These are phyloP conservation scores for Cercospora sp. DNA, from an alignment of 2,329 filamentous ascomycete species.

Conservation along the genomic window DNA sequence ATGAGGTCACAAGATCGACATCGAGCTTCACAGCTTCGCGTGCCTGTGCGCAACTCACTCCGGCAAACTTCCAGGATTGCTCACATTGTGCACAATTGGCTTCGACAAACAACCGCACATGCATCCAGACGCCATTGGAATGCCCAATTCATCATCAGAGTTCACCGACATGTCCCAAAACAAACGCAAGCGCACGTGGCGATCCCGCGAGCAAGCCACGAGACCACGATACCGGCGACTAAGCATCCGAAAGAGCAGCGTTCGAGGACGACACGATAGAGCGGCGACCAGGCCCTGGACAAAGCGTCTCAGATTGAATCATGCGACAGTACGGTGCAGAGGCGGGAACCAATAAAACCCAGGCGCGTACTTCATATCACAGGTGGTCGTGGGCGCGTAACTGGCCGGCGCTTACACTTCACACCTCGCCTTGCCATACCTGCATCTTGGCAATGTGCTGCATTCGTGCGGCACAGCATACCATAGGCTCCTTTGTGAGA, in stretches of 20 bases:
- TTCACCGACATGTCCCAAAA: not conserved
- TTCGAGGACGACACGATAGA: conserved; percentile 2
- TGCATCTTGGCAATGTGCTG: conserved; percentile 7
- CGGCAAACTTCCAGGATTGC: not conserved
- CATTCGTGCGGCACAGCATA: conserved; percentile 29
- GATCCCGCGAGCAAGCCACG: conserved; percentile 3
- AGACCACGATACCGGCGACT: not conserved
- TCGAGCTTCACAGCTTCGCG: not conserved
- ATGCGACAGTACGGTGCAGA: not conserved
- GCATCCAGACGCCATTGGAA: not conserved
- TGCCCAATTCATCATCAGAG: not conserved
- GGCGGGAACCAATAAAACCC: conserved; percentile 9
- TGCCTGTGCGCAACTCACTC: not conserved
- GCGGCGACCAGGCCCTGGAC: conserved; percentile 6
- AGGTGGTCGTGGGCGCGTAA: conserved; percentile 24
- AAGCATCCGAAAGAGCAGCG: conserved; percentile 6
- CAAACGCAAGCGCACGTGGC: conserved; percentile 11
- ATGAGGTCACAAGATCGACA: conserved; percentile 7
- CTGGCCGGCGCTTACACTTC: conserved; percentile 28
- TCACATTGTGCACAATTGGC: not conserved
- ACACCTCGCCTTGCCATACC: conserved; percentile 2
- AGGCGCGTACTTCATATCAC: conserved; percentile 8
- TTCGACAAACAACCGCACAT: not conserved
- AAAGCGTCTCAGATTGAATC: conserved; percentile 15
- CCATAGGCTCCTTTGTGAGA: conserved; percentile 27